Conservation (phyloP, 108 stramenopile genomes). For the Fragilaria radians region DNA sequence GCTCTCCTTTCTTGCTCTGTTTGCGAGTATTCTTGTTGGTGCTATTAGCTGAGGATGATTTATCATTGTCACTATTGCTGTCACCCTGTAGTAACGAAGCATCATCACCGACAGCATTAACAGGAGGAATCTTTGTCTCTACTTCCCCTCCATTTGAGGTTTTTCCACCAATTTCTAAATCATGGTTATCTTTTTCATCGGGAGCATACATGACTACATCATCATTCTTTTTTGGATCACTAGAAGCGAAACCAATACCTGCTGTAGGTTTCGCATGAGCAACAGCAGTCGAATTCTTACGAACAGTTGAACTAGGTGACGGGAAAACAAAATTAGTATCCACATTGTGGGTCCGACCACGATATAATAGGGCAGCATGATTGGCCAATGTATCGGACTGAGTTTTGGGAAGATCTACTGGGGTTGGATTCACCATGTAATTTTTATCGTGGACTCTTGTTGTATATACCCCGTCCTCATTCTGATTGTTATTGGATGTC, state of each 20-base stretch:
- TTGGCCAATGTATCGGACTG: neutral
- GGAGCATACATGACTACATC: neutral
- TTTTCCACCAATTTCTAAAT: neutral
- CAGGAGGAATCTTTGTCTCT: no score
- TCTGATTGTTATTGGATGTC: neutral
- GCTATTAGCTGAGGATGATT: no score
- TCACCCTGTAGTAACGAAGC: no score
- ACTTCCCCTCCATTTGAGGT: neutral
- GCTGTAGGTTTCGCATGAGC: no score
- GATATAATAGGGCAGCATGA: neutral
- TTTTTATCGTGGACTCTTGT: neutral
- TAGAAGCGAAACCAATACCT: no score
- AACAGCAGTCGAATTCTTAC: neutral
- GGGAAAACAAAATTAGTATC: neutral
- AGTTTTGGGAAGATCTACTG: neutral
- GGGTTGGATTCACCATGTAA: neutral
- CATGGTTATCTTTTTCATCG: neutral
- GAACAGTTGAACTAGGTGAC: neutral
- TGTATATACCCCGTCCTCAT: neutral
- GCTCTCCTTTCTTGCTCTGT: neutral
- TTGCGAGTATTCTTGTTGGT: neutral
- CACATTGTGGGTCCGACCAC: neutral
- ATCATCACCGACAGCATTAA: no score
- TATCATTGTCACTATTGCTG: no score
- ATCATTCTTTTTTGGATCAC: neutral